Conservation (phyloP, 768 basidiomycete species). For the Clavaria fumosa region DNA sequence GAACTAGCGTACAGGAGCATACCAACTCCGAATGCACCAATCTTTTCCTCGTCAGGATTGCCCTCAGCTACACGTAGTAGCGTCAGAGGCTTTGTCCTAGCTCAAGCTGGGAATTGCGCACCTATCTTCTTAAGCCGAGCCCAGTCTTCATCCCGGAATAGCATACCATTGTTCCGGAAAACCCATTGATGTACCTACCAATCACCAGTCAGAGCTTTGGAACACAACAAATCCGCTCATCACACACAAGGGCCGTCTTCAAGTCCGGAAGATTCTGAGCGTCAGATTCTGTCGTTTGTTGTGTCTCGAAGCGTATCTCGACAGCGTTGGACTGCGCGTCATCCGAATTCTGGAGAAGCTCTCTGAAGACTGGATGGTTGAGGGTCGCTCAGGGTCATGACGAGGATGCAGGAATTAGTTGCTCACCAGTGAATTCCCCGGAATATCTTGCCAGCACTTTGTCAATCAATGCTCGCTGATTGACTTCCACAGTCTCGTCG, state of each 20-base stretch:
- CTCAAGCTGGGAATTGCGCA: slow-evolving; percentile 15
- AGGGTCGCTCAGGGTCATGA: too few species aligned
- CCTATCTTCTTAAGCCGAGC: slow-evolving; percentile 79
- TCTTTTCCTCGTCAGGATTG: slow-evolving; percentile 88
- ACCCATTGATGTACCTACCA: slow-evolving; percentile 63
- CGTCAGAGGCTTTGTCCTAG: neutral
- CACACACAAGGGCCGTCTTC: slow-evolving; percentile 44
- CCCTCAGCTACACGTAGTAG: slow-evolving; percentile 48
- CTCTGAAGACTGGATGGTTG: slow-evolving; percentile 33
- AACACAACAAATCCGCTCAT: neutral
- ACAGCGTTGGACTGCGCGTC: slow-evolving; percentile 67
- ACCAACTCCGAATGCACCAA: slow-evolving; percentile 92
- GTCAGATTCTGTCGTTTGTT: slow-evolving; percentile 14
- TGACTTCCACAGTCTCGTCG: slow-evolving; percentile 79
- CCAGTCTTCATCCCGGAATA: slow-evolving; percentile 83
- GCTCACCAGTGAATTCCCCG: slow-evolving; percentile 68
- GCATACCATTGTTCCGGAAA: slow-evolving; percentile 77
- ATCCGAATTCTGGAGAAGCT: slow-evolving; percentile 91
- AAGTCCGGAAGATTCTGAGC: slow-evolving; percentile 36
- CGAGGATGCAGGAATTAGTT: too few species aligned
- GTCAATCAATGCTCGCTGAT: slow-evolving; percentile 92
- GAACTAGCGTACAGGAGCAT: slow-evolving; percentile 11
- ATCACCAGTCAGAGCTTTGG: neutral
- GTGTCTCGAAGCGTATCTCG: slow-evolving; percentile 70
- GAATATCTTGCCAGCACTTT: slow-evolving; percentile 93